Base-by-base conservation (phyloP, 805 yeast genomes). In the Maudiozyma barnettii region DNA sequence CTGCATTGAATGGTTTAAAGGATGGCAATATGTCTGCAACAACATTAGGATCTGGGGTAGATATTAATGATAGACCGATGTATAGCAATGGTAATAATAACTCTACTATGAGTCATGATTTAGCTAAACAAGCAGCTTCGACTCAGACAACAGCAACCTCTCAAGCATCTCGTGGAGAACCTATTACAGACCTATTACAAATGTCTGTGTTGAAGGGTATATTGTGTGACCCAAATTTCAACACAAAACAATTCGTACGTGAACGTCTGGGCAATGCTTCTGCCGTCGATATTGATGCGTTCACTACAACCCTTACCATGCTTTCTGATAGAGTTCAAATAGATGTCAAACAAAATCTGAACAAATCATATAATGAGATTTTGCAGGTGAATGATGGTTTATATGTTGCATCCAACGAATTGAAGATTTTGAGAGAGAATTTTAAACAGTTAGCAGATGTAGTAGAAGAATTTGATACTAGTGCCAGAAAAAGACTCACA, bases 201-300 rank as follows among this genome's bases (percentile, higher is more conserved):
- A 38, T 33, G 8, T 31, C 46, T 20, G 23, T 37, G 5, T 18
- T 47, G 10, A 47, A 45, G 26, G 41, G 46, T 21, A 42, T 21
- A 50, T 55, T 77, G 16, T 61, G 73, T 3, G 68, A 66, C 33
- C 67, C 70, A 2, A 51, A 63, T 2, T 78, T 76, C 52, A 70
- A 77, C 51, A 78, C 83, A 1, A 70, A 69, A 21, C 48, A 55
- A 2, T 79, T 72, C 55, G 74, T 79, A 3, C 70, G 71, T 12
- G 58, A 67, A 13, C 76, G 78, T 46, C 61, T 86, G 50, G 68
- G 78, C 10, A 76, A 78, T 51, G 86, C 88, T 1, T 76, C 83
- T 6, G 91, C 90, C 2, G 64, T 77, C 1, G 84, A 81, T 50
- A 82, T 86, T 31, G 89, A 84, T 55, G 78, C 76, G 46, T 84